Evolutionary conservation across 2,329 filamentous ascomycete genomes (phyloP).

Genomic region (Trichoderma simmonsii): DNA sequence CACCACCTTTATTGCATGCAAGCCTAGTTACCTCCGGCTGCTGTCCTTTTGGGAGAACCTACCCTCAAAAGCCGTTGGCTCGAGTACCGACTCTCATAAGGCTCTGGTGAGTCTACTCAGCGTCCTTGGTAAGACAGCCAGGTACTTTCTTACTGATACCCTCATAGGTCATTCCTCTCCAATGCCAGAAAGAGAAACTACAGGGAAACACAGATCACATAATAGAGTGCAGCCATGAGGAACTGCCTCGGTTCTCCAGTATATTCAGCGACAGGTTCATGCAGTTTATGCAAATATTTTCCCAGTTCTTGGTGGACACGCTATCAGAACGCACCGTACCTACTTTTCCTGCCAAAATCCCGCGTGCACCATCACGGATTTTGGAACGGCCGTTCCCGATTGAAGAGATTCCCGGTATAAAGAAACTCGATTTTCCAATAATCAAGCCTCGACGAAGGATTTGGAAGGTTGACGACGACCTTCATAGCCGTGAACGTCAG

Average conservation of each 20-base stretch:
- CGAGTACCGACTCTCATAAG: neutral
- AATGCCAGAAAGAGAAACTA: neutral
- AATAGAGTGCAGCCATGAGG: conserved; percentile 23
- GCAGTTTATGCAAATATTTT: conserved; percentile 18
- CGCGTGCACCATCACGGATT: conserved; percentile 8
- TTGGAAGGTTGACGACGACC: neutral
- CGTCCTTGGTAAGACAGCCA: neutral
- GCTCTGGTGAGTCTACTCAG: neutral
- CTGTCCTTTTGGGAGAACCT: conserved; percentile 22
- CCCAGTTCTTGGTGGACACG: conserved; percentile 1
- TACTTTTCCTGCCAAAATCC: neutral
- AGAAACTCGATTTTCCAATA: neutral
- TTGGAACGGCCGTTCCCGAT: neutral
- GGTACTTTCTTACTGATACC: neutral
- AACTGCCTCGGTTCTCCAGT: conserved; percentile 22
- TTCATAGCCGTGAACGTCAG: neutral
- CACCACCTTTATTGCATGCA: conserved; percentile 10
- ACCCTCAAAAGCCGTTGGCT: neutral
- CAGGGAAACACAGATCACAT: conserved; percentile 8
- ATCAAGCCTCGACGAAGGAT: neutral
- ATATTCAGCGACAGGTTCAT: conserved; percentile 19
- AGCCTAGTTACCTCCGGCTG: conserved; percentile 4
- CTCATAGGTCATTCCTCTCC: neutral
- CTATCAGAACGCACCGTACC: conserved; percentile 6
- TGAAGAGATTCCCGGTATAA: neutral